Evolutionary conservation across 441 rosid species (phyloP).

Genomic region (Dalechampia spathulata): DNA sequence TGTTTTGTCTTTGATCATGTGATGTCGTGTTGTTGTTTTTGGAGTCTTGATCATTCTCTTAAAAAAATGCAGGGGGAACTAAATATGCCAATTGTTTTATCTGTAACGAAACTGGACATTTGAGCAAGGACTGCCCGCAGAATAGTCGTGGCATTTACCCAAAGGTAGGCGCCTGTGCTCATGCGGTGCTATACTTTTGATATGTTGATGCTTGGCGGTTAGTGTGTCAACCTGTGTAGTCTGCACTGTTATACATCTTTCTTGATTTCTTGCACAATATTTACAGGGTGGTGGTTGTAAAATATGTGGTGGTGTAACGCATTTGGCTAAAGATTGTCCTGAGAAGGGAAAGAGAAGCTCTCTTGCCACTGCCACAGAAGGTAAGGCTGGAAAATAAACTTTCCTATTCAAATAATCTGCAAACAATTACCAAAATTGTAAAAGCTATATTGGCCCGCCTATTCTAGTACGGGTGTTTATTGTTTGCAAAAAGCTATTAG

Average conservation of each 20-base stretch:
- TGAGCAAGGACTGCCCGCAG: constrained; percentile 87
- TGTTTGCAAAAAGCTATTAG: background rate
- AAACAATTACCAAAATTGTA: too few species aligned
- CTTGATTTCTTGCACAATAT: constrained; percentile 7
- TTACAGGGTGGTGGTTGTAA: constrained; percentile 83
- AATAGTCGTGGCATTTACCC: constrained; percentile 85
- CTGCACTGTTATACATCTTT: background rate
- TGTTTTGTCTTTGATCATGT: background rate
- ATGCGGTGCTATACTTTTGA: background rate
- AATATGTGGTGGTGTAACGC: constrained; percentile 85
- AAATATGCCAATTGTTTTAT: constrained; percentile 83
- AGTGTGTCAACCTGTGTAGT: background rate
- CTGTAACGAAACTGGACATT: constrained; percentile 71
- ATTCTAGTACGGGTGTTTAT: too few species aligned
- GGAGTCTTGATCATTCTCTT: constrained; percentile 1
- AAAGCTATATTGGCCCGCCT: too few species aligned
- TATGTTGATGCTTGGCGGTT: background rate
- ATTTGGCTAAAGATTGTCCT: constrained; percentile 91
- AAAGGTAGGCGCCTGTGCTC: constrained; percentile 40
- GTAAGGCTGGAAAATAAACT: constrained; percentile 23
- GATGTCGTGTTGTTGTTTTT: background rate
- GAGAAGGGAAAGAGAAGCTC: constrained; percentile 43
- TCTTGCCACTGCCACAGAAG: constrained; percentile 20
- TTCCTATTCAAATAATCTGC: background rate
- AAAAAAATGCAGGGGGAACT: constrained; percentile 57